These are phyloP conservation scores for Epichloe hybrida DNA, from an alignment of 2,329 filamentous ascomycete genomes.

Conservation along the genomic window DNA sequence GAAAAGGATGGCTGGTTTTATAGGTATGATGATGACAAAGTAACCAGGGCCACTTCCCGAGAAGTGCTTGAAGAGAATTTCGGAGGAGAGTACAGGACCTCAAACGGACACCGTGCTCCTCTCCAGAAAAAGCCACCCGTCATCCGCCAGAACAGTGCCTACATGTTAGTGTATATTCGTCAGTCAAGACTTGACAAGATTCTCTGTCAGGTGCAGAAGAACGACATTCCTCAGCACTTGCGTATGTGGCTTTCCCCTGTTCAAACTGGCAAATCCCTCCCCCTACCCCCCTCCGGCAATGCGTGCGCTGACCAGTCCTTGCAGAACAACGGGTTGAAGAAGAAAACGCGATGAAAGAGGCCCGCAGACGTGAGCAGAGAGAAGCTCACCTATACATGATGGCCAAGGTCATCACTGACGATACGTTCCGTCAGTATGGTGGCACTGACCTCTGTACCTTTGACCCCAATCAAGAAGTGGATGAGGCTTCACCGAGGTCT, in stretches of 20 bases:
- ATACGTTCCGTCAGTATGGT: conserved; percentile 67
- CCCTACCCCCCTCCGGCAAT: neutral
- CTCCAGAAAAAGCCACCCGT: conserved; percentile 43
- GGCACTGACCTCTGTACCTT: conserved; percentile 70
- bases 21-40: conserved; percentile 93
- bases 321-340: conserved; percentile 63
- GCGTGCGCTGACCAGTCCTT: conserved; percentile 7
- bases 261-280: no score
- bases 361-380: conserved; percentile 73
- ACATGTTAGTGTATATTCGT: conserved; percentile 97
- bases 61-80: conserved; percentile 96
- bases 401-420: conserved; percentile 67
- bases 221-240: conserved; percentile 72
- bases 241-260: conserved; percentile 32
- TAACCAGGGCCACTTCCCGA: conserved; percentile 81
- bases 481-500: conserved; percentile 55
- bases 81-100: conserved; percentile 64
- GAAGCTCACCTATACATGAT: conserved; percentile 89
- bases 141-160: conserved; percentile 68
- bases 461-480: conserved; percentile 48
- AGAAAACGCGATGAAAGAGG: conserved; percentile 64
- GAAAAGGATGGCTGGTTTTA: conserved; percentile 90
- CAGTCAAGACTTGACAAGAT: conserved; percentile 75
- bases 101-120: conserved; percentile 33
- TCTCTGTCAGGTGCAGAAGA: conserved; percentile 58